Percentiles rank a stretch among this genome's conserved stretches.
phyloP scores from a whole-genome alignment of 1,284 basidiomycete genomes.

The Cutaneotrichosporon mucoides region DNA sequence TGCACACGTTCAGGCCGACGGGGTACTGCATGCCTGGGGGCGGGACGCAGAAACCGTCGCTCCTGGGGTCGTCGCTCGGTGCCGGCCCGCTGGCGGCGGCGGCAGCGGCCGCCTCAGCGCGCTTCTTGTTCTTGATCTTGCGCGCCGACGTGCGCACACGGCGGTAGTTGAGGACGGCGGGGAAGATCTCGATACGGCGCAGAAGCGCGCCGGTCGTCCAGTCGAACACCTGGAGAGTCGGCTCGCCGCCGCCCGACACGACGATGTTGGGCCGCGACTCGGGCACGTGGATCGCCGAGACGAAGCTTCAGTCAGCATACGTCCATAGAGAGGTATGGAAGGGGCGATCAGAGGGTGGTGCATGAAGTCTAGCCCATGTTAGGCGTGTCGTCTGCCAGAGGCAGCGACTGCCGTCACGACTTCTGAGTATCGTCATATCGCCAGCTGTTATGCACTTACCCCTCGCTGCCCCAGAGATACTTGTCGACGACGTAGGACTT shows the following conservation, averaged over 20 bases:
- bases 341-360: conserved; percentile 7
- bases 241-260: conserved; percentile 84
- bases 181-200: conserved; percentile 57
- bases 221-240: conserved; percentile 70
- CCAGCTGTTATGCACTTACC: conserved; percentile 53
- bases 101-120: conserved; percentile 1
- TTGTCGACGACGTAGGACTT: conserved; percentile 74
- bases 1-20: conserved; percentile 41
- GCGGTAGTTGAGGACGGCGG: conserved; percentile 61
- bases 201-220: conserved; percentile 62
- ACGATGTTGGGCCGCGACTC: conserved; percentile 54
- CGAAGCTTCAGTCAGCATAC: conserved; percentile 57
- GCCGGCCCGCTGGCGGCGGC: conserved; percentile 21
- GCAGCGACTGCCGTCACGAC: background rate
- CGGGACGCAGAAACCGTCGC: conserved; percentile 35
- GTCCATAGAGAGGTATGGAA: background rate
- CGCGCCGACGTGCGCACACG: conserved; percentile 50
- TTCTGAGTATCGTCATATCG: conserved; percentile 6
- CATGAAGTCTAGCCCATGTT: conserved; percentile 4
- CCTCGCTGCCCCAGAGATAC: conserved; percentile 76
- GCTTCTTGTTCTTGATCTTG: conserved; percentile 28
- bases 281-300: conserved; percentile 73
- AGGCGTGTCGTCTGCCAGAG: no score
- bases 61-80: conserved; percentile 16
- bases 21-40: conserved; percentile 41